A percentile compares a stretch with the other conserved stretches of the same genome.
phyloP scores from a whole-genome alignment of 768 basidiomycete species.

The Nidularia pulvinata region DNA sequence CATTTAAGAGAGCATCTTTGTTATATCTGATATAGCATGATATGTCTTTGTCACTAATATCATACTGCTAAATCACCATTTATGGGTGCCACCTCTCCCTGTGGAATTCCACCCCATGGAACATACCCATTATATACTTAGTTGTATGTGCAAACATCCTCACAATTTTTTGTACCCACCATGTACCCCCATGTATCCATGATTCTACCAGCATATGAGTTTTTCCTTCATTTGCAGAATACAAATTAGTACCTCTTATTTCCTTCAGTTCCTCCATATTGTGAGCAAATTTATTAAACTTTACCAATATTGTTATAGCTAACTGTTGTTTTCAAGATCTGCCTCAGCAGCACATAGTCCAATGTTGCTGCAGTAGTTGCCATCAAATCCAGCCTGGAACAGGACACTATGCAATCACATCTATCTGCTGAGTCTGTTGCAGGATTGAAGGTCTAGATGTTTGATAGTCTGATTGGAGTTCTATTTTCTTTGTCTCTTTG shows the following conservation, averaged over 20 bases:
- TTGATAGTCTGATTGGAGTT: constrained; percentile 4
- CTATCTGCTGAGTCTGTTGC: constrained; percentile 51
- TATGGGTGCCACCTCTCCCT: too few species aligned
- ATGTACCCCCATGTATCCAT: too few species aligned
- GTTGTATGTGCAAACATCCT: too few species aligned
- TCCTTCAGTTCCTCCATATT: constrained; percentile 73
- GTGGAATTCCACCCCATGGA: too few species aligned
- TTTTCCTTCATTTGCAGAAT: constrained; percentile 2
- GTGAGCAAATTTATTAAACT: constrained; percentile 35
- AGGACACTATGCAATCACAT: constrained; percentile 37
- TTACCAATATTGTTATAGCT: constrained; percentile 10
- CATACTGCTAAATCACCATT: too few species aligned
- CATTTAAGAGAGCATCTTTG: too few species aligned
- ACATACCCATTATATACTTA: too few species aligned
- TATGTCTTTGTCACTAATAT: too few species aligned
- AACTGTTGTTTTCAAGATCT: constrained; percentile 47
- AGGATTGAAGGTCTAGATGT: constrained; percentile 33
- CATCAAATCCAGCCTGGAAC: constrained; percentile 74
- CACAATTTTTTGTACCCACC: too few species aligned
- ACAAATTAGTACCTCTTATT: not conserved
- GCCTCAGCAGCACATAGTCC: constrained; percentile 88
- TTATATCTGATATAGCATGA: too few species aligned
- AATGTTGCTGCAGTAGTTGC: constrained; percentile 84
- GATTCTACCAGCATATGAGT: constrained; percentile 79
- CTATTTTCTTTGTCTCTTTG: constrained; percentile 6